Percentiles rank a stretch among this genome's conserved stretches.
These are phyloP conservation scores for Lenwebbia sp. DNA, from an alignment of 345 rosid genomes.

Conservation along the genomic window DNA sequence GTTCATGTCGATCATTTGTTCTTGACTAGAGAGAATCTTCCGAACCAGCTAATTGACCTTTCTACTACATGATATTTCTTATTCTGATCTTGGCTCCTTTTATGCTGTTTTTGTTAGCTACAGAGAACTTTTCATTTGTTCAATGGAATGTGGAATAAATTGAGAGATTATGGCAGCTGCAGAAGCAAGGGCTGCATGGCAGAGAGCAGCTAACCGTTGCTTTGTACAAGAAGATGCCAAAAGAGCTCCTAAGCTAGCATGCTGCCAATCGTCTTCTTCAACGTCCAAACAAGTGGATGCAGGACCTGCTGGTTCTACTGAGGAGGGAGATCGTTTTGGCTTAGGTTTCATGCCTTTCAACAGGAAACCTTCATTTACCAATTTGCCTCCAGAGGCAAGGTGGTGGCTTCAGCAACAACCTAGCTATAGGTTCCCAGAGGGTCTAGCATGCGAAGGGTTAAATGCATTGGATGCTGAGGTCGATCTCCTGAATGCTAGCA, in stretches of 20 bases:
- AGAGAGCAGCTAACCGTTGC: conserved; percentile 84
- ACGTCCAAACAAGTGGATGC: conserved; percentile 45
- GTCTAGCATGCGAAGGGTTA: conserved; percentile 35
- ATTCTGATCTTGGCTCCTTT: background rate
- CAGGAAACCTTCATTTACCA: conserved; percentile 29
- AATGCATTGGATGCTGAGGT: conserved; percentile 41
- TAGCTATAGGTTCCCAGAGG: conserved; percentile 44
- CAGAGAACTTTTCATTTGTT: background rate
- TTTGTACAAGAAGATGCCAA: conserved; percentile 99
- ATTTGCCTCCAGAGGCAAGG: conserved; percentile 40
- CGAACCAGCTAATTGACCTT: background rate
- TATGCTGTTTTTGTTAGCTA: background rate
- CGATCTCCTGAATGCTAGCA: conserved; percentile 22
- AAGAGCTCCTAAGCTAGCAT: conserved; percentile 94
- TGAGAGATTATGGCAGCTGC: conserved; percentile 66
- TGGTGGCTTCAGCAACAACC: conserved; percentile 78
- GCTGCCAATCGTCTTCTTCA: conserved; percentile 67
- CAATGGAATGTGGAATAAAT: background rate
- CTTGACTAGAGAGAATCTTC: background rate
- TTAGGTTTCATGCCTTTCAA: conserved; percentile 49
- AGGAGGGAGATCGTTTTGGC: conserved; percentile 28
- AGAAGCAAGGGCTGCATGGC: conserved; percentile 94
- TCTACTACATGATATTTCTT: background rate
- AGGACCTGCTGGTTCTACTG: conserved; percentile 29
- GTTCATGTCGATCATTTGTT: background rate